These are phyloP conservation scores for Erucastrum elatum DNA, from an alignment of 345 rosid genomes.

Conservation along the genomic window DNA sequence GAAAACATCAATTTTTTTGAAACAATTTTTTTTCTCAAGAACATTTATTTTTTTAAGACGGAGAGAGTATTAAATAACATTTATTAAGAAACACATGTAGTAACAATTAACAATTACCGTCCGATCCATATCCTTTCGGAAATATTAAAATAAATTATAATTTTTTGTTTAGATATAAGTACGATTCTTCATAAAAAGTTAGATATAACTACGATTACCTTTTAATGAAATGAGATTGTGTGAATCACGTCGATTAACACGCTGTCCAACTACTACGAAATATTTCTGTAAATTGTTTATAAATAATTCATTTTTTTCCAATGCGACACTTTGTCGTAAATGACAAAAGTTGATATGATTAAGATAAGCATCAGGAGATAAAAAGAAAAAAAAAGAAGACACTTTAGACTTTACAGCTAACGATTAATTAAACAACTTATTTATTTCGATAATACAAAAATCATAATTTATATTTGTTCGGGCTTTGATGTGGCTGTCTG, in stretches of 20 bases:
- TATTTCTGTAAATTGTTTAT: conserved; percentile 11
- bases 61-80: too few species aligned
- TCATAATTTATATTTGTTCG: neutral
- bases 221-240: conserved; percentile 28
- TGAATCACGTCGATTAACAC: conserved; percentile 25
- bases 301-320: neutral
- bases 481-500: neutral
- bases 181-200: neutral
- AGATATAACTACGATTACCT: neutral
- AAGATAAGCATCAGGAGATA: conserved; percentile 24
- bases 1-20: too few species aligned
- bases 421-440: neutral
- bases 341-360: conserved; percentile 23
- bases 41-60: too few species aligned
- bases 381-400: neutral
- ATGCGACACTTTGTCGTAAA: conserved; percentile 18
- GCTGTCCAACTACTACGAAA: conserved; percentile 30
- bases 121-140: neutral
- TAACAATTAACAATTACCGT: neutral
- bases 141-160: neutral
- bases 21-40: too few species aligned
- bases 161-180: neutral
- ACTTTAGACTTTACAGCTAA: conserved; percentile 23
- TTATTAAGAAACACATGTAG: too few species aligned
- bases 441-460: neutral